Evolutionary conservation across 2,329 filamentous ascomycete species (phyloP).

Genomic region (Apiospora pterosperma): DNA sequence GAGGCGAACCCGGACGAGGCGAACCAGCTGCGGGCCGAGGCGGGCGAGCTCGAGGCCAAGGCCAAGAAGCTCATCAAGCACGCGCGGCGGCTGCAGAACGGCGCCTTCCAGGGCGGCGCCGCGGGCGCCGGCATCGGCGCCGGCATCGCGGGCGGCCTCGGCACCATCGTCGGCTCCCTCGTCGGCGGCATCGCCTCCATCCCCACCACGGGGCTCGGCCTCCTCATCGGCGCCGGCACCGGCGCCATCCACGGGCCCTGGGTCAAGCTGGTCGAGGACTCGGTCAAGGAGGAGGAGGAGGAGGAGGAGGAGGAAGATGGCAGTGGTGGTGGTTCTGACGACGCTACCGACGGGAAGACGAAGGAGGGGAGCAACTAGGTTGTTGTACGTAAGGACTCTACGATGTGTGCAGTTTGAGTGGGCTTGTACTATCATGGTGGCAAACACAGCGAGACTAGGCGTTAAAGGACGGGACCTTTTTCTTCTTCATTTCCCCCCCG

Average conservation of each 20-base stretch:
- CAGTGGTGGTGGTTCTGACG: not conserved
- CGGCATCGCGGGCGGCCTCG: conserved; percentile 28
- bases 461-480: not conserved
- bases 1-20: conserved; percentile 21
- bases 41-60: conserved; percentile 25
- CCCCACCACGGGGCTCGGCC: conserved; percentile 26
- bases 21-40: conserved; percentile 24
- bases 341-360: not conserved
- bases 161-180: conserved; percentile 25
- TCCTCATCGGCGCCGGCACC: conserved; percentile 27
- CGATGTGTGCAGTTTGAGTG: not conserved
- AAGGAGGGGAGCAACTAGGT: not conserved
- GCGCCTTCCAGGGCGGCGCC: conserved; percentile 29
- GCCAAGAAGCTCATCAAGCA: conserved; percentile 27
- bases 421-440: not conserved
- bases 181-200: conserved; percentile 27
- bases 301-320: conserved; percentile 1
- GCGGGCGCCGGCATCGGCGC: conserved; percentile 29
- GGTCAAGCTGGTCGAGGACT: conserved; percentile 27
- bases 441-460: not conserved
- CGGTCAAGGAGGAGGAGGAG: conserved; percentile 12
- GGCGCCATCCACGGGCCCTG: conserved; percentile 30
- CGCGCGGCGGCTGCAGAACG: conserved; percentile 27
- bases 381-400: not conserved
- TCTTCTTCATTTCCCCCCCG: too few relatives aligned